Conservation (phyloP, 179 eudicot species). For the Carnegiea gigantea region DNA sequence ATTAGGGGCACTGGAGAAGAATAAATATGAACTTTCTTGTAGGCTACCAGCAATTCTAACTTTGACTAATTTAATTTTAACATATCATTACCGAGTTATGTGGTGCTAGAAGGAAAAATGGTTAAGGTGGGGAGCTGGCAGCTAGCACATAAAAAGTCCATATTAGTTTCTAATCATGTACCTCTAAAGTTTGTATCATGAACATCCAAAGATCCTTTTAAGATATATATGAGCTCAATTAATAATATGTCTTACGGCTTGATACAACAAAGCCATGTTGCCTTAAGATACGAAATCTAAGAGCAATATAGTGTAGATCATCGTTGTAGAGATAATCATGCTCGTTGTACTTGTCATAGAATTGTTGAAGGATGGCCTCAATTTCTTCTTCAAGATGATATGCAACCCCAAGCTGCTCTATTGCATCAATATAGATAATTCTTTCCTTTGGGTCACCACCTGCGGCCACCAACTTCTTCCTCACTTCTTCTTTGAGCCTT, state of each 20-base stretch:
- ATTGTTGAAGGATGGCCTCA: not conserved
- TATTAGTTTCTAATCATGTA: too few relatives aligned
- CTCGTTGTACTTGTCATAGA: not conserved
- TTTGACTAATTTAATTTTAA: too few relatives aligned
- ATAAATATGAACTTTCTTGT: too few relatives aligned
- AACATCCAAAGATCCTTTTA: too few relatives aligned
- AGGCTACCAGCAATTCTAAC: too few relatives aligned
- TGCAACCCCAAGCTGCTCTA: constrained; percentile 17
- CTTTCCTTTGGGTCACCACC: not conserved
- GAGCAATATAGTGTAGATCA: constrained; percentile 9
- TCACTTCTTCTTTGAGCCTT: constrained; percentile 7
- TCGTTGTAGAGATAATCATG: not conserved
- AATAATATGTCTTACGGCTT: not conserved
- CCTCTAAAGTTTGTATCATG: too few relatives aligned
- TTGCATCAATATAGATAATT: not conserved
- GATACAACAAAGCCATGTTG: constrained; percentile 18
- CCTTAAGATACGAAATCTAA: constrained; percentile 17
- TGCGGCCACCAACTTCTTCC: not conserved
- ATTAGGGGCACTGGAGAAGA: too few relatives aligned
- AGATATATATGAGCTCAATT: too few relatives aligned
- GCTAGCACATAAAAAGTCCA: too few relatives aligned
- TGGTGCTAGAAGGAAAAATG: too few relatives aligned
- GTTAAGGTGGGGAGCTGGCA: too few relatives aligned
- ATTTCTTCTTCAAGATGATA: constrained; percentile 17
- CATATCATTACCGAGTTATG: too few relatives aligned